Evolutionary conservation across 352 stramenopile genomes (phyloP), one percentile per base, ranked within the genome.

Genomic region (Phytopythium aichiense): DNA sequence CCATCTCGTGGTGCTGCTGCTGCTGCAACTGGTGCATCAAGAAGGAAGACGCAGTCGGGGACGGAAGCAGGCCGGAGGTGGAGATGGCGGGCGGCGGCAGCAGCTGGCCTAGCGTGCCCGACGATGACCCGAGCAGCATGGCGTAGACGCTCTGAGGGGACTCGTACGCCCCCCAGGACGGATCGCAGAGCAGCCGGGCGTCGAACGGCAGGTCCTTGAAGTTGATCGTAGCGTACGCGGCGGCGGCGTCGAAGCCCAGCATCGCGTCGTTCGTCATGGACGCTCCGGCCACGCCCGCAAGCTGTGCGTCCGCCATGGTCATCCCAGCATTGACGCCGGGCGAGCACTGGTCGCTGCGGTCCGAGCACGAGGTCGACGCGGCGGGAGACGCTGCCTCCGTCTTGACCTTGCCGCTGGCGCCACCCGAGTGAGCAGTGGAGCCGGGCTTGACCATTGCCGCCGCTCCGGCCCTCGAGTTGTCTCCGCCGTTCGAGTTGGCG

Each of bases 101-200:
- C 49, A 79, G 58, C 28, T 73, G 65, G 30, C 48, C 23, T 13
- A 52, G 46, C 2, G 52, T 7, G 2, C 52, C 61, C 35, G 30
- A 62, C 57, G 31, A 72, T 37, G 61, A 78, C 69, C 25, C 64
- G 69, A 55, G 64, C 54, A 81, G 57, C 53, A 84, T 56, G 22
- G 71, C 75, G 66, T 83, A 87, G 60, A 87, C 80, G 48, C 76
- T 81, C 52, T 81, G 77, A 15, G 77, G 75, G 13, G 73, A 74
- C 45, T 87, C 77, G 46, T 76, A 77, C 5, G 64, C 67, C 64
- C 73, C 28, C 28, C 56, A 61, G 28, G 56, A 87, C 48, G 68
- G 65, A 16, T 84, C 74, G 5, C 72, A 67, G 12, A 84, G 72
- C 40, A 79, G 79, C 12, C 77, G 65, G 7, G 77, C 68, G 56